Evolutionary conservation across 2,329 filamentous ascomycete genomes (phyloP), one percentile per base, ranked within the genome.

Genomic region (Fusarium papillatum): DNA sequence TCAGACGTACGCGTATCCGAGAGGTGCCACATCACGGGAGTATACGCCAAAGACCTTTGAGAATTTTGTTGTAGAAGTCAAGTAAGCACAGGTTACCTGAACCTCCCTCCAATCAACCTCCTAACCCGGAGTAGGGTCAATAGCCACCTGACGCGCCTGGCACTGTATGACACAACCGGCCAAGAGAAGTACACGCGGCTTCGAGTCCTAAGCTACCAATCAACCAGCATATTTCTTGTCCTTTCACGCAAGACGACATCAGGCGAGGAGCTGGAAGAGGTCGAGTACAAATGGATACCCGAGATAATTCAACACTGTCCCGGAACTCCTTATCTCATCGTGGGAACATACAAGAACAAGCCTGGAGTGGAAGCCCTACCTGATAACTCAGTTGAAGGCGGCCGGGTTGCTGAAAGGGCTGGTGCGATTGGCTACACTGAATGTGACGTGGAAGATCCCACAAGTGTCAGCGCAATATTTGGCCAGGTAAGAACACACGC

Each of bases 31-130:
- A 2, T 38, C 61, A 5, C 39, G 26, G 9, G 41, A 34, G 24
- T 63, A 65, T 14, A 69, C 50, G 9, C 61, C 66, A 19, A 69
- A 69, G 19, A 29, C 39, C 1, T 65, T 69, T 34, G 66, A 69
- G 4, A 69, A 69, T 7, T 65, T 65, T n/a, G 22, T 69, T 29
- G 61, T 69, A 6, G 61, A 69, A 24, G 61, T 69, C 29, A 69
- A 65, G 66, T 69, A 26, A 26, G 24, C 5, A 26, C 24, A 26
- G 24, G 24, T 26, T 26, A 26, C 24, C 24, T 26, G 24, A 26
- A 26, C 24, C 24, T 26, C 24, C 24, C 24, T 26, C 24, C 24
- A 26, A 26, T 16, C 24, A 7, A 41, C 4, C 13, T 24, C 11
- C 34, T 66, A 17, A 69, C 14, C 16, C 7, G 1, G 8, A 19